Conservation (phyloP, 441 rosid genomes). For the California macrophylla region DNA sequence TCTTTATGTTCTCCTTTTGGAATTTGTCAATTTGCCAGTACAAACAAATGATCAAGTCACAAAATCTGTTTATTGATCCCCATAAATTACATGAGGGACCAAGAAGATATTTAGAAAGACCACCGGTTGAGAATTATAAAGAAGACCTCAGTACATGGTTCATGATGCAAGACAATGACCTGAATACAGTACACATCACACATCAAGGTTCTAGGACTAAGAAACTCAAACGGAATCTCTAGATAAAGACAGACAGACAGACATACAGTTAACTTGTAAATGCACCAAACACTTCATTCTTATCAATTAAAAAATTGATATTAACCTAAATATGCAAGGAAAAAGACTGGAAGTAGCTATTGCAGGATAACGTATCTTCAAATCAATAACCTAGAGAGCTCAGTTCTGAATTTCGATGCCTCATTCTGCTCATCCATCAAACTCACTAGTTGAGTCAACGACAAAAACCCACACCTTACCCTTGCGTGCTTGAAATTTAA, state of each 20-base stretch:
- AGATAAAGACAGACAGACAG: neutral
- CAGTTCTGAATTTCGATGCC: neutral
- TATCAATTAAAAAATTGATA: neutral
- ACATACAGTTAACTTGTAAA: neutral
- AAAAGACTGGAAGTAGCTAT: neutral
- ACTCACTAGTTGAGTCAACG: neutral
- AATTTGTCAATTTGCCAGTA: constrained; percentile 12
- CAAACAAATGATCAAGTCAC: neutral
- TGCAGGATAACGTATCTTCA: neutral
- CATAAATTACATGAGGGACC: constrained; percentile 14
- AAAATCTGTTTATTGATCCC: neutral
- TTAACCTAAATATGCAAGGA: constrained; percentile 1
- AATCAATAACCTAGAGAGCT: neutral
- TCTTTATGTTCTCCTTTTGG: constrained; percentile 5
- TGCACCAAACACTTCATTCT: neutral
- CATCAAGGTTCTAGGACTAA: neutral
- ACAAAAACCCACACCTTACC: neutral
- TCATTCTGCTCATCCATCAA: neutral
- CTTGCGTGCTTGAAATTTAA: neutral
- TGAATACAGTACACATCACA: neutral
- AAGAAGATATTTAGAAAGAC: constrained; percentile 17
- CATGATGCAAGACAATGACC: constrained; percentile 3
- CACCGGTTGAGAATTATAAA: constrained; percentile 1
- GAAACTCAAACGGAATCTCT: neutral
- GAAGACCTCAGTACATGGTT: neutral